Evolutionary conservation across 2,329 filamentous ascomycete genomes (phyloP).

Genomic region (Fusarium oligoseptatum): DNA sequence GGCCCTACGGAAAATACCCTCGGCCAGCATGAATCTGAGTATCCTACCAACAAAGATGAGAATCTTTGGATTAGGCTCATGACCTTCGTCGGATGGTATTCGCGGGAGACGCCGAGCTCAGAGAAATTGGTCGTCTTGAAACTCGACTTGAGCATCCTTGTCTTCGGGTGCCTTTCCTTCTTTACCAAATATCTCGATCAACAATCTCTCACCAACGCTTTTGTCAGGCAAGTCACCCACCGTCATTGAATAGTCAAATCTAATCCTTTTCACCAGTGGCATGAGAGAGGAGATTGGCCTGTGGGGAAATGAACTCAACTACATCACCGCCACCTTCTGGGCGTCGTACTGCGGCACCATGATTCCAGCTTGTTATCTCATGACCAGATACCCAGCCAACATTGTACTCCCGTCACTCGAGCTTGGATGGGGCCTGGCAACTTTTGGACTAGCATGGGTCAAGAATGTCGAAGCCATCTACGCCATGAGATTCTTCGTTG

Average conservation of each 20-base stretch:
- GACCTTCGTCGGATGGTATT: conserved; percentile 51
- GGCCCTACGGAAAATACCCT: background rate
- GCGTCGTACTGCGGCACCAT: conserved; percentile 56
- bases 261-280: background rate
- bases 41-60: background rate
- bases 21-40: background rate
- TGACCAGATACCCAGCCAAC: conserved; percentile 41
- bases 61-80: conserved; percentile 47
- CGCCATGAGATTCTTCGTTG: conserved; percentile 57
- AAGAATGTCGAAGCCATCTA: conserved; percentile 52
- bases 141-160: conserved; percentile 54
- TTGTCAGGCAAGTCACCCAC: conserved; percentile 49
- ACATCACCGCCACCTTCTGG: conserved; percentile 52
- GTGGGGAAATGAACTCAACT: conserved; percentile 26
- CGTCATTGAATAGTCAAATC: conserved; percentile 35
- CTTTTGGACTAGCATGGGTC: conserved; percentile 48
- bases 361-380: conserved; percentile 50
- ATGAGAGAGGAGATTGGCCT: conserved; percentile 26
- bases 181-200: conserved; percentile 57
- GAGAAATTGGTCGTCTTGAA: conserved; percentile 54
- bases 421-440: conserved; percentile 44
- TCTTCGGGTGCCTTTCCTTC: conserved; percentile 56
- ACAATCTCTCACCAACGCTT: conserved; percentile 54
- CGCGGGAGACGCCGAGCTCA: conserved; percentile 45
- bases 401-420: conserved; percentile 53